phyloP scores from a whole-genome alignment of 208 protist species.

The Tritrichomonas foetus region DNA sequence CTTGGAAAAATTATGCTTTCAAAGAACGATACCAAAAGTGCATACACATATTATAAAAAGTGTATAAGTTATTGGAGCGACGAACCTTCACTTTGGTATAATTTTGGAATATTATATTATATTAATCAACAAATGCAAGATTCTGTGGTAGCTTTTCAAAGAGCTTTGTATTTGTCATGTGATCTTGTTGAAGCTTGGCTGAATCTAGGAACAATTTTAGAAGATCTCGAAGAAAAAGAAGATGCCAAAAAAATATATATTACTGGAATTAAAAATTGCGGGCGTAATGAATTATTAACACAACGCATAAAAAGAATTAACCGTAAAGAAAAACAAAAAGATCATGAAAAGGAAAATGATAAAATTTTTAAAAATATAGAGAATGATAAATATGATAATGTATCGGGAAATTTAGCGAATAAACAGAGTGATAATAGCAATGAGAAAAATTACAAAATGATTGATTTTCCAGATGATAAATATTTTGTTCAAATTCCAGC shows the following conservation, averaged over 20 bases:
- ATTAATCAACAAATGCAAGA: constrained; percentile 3
- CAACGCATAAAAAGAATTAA: too few relatives aligned
- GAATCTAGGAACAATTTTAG: neutral
- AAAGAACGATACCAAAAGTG: neutral
- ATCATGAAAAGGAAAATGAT: too few relatives aligned
- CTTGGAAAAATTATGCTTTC: neutral
- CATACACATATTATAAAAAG: neutral
- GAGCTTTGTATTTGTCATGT: neutral
- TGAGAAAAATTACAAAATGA: neutral
- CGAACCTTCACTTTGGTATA: neutral
- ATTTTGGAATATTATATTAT: neutral
- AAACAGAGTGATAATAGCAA: too few relatives aligned
- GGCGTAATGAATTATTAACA: too few relatives aligned
- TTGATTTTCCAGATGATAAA: neutral
- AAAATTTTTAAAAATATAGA: too few relatives aligned
- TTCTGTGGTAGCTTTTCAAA: neutral
- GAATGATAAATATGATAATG: too few relatives aligned
- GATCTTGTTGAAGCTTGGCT: neutral
- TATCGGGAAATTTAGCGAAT: too few relatives aligned
- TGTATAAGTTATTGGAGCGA: neutral
- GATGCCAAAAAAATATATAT: neutral
- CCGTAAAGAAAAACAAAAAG: too few relatives aligned
- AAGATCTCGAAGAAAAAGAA: neutral
- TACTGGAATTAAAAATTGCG: neutral
- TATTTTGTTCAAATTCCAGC: neutral